Percentiles rank a stretch among this genome's conserved stretches.
These are phyloP conservation scores for Trichophyton rubrum DNA, from an alignment of 2,329 filamentous ascomycete genomes.

Conservation along the genomic window DNA sequence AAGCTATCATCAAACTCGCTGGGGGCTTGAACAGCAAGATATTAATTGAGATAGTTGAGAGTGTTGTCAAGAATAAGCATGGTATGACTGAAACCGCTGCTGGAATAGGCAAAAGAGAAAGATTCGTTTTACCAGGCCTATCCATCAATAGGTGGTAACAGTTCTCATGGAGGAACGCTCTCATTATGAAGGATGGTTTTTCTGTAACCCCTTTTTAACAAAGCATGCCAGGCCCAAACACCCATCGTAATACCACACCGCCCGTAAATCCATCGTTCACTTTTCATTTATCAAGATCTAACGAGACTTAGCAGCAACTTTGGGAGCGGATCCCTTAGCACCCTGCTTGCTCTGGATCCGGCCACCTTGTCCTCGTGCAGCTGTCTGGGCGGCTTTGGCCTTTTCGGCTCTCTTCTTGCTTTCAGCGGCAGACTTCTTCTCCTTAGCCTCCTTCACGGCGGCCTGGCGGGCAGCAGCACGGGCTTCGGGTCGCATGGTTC, in stretches of 20 bases:
- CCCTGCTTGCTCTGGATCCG: slow-evolving; percentile 94
- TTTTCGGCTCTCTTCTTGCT: slow-evolving; percentile 98
- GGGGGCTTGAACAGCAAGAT: neutral
- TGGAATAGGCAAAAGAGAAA: slow-evolving; percentile 3
- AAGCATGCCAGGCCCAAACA: slow-evolving; percentile 4
- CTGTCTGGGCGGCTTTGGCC: slow-evolving; percentile 72
- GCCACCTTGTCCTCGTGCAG: slow-evolving; percentile 63
- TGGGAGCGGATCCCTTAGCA: slow-evolving; percentile 75
- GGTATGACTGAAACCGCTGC: neutral
- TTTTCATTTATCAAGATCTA: slow-evolving; percentile 33
- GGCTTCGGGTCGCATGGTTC: slow-evolving; percentile 85
- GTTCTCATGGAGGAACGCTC: neutral
- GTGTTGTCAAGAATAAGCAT: neutral
- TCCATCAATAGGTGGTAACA: slow-evolving; percentile 1
- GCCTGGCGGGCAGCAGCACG: slow-evolving; percentile 76
- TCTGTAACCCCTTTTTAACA: neutral
- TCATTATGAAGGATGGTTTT: slow-evolving; percentile 2
- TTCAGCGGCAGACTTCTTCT: slow-evolving; percentile 83
- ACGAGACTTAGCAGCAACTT: slow-evolving; percentile 77
- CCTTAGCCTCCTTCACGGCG: slow-evolving; percentile 96
- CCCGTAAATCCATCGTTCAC: slow-evolving; percentile 1
- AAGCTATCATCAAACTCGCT: neutral
- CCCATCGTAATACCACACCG: neutral
- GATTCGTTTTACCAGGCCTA: slow-evolving; percentile 2
- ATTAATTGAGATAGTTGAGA: neutral